Conservation (phyloP, 495 filamentous ascomycete genomes). For the Aspergillus biplanus region DNA sequence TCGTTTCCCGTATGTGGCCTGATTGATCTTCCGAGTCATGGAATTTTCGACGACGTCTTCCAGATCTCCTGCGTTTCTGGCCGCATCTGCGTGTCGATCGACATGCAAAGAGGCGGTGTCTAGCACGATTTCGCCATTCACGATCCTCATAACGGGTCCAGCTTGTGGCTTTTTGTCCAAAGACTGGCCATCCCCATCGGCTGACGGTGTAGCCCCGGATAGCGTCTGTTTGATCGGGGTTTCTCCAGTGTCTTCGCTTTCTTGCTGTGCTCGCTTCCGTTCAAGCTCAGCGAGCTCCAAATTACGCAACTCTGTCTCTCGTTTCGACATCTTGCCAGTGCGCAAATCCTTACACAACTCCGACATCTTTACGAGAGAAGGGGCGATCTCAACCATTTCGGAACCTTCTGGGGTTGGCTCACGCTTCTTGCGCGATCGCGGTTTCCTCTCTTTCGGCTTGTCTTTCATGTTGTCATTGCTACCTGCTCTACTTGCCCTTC, state of each 20-base stretch:
- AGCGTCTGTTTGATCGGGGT: slow-evolving; percentile 37
- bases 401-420: slow-evolving; percentile 76
- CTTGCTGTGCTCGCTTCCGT: slow-evolving; percentile 47
- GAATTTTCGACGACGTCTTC: slow-evolving; percentile 75
- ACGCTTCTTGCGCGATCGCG: slow-evolving; percentile 45
- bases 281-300: slow-evolving; percentile 57
- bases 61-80: slow-evolving; percentile 59
- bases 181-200: slow-evolving; percentile 20
- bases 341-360: slow-evolving; percentile 77
- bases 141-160: slow-evolving; percentile 66
- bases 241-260: slow-evolving; percentile 32
- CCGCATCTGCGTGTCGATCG: slow-evolving; percentile 73
- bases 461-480: slow-evolving; percentile 27
- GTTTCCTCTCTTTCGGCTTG: slow-evolving; percentile 35
- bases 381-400: slow-evolving; percentile 70
- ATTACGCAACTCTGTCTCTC: slow-evolving; percentile 59
- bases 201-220: slow-evolving; percentile 24
- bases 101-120: slow-evolving; percentile 78
- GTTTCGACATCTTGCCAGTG: slow-evolving; percentile 80
- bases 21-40: slow-evolving; percentile 76
- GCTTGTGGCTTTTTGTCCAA: slow-evolving; percentile 32
- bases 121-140: slow-evolving; percentile 83
- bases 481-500: slow-evolving; percentile 31
- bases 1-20: slow-evolving; percentile 70
- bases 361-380: slow-evolving; percentile 74